These are phyloP conservation scores for Solanum etuberosum DNA, from an alignment of 257 asterid species.

Conservation along the genomic window DNA sequence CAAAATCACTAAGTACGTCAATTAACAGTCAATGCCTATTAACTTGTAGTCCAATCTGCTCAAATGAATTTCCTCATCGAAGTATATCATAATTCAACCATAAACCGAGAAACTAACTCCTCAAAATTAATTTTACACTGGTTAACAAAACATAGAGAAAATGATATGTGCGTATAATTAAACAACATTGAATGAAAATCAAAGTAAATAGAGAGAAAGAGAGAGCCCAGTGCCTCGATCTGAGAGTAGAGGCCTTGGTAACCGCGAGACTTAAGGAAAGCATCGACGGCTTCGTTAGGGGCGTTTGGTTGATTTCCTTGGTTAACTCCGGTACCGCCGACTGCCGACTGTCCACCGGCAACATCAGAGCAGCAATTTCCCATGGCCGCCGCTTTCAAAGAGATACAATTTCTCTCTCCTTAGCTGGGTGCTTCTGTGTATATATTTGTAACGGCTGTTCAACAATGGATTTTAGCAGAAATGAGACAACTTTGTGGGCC, in stretches of 20 bases:
- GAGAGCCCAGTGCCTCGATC: slow-evolving; percentile 64
- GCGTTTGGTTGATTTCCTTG: slow-evolving; percentile 26
- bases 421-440: background rate
- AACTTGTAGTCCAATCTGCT: background rate
- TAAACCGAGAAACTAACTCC: background rate
- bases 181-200: background rate
- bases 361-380: slow-evolving; percentile 95
- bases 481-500: background rate
- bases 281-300: slow-evolving; percentile 72
- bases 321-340: slow-evolving; percentile 47
- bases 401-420: background rate
- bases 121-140: background rate
- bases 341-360: slow-evolving; percentile 72
- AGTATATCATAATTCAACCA: background rate
- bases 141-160: background rate
- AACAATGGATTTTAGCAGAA: background rate
- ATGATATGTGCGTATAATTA: background rate
- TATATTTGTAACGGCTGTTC: background rate
- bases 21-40: background rate
- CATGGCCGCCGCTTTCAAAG: slow-evolving; percentile 33
- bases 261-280: slow-evolving; percentile 82
- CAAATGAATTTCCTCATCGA: background rate
- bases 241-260: slow-evolving; percentile 69
- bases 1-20: background rate
- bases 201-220: background rate